Percentiles rank a stretch among this genome's conserved stretches.
Evolutionary conservation across 2,329 filamentous ascomycete genomes (phyloP).

Genomic region (Pezicula carpinea): DNA sequence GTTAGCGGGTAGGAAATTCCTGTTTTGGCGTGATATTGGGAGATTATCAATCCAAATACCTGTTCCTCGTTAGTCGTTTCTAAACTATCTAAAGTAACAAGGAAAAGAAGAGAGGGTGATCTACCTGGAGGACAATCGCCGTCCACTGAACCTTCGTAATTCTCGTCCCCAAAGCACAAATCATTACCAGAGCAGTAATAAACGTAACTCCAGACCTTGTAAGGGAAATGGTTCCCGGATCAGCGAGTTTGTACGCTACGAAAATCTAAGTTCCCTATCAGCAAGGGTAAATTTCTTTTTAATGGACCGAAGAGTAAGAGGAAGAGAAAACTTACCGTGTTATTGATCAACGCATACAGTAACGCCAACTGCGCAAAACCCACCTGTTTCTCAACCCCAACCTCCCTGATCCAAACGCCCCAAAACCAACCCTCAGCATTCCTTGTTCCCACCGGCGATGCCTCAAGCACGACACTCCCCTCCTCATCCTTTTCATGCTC

Average conservation of each 20-base stretch:
- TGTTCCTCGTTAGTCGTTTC: not conserved
- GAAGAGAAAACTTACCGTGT: constrained; percentile 18
- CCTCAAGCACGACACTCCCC: too few relatives aligned
- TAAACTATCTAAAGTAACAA: too few relatives aligned
- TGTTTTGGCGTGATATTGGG: constrained; percentile 26
- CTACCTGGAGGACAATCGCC: constrained; percentile 28
- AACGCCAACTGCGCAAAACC: constrained; percentile 29
- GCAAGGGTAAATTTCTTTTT: not conserved
- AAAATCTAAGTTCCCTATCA: constrained; percentile 23
- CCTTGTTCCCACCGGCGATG: too few relatives aligned
- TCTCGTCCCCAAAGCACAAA: constrained; percentile 20
- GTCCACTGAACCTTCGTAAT: constrained; percentile 28
- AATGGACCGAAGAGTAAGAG: too few relatives aligned
- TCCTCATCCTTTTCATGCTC: too few relatives aligned
- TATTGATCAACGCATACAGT: constrained; percentile 31
- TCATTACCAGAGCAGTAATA: constrained; percentile 28
- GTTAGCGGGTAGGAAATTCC: constrained; percentile 24
- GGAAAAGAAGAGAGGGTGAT: not conserved
- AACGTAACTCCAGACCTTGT: constrained; percentile 29
- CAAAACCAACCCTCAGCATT: too few relatives aligned
- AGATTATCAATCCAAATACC: constrained; percentile 27
- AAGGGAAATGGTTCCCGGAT: constrained; percentile 30
- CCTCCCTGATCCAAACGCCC: constrained; percentile 13
- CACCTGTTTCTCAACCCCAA: constrained; percentile 24
- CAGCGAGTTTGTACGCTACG: constrained; percentile 27